Conservation (phyloP, 1,284 basidiomycete genomes). For the Tilletiaria anomala region DNA sequence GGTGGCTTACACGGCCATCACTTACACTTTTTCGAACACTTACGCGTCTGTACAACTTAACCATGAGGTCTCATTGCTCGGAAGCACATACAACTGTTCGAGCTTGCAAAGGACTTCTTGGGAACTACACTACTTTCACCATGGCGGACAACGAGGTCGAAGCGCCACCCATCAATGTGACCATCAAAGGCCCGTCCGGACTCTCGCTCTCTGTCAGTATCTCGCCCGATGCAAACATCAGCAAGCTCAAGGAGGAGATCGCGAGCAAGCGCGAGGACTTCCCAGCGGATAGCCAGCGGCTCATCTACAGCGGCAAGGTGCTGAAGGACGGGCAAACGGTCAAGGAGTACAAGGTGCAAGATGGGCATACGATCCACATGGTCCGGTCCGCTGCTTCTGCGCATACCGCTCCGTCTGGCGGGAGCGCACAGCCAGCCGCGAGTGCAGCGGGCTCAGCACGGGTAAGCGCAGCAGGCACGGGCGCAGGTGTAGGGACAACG, state of each 20-base stretch:
- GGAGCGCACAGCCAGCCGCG: neutral
- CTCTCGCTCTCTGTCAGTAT: constrained; percentile 25
- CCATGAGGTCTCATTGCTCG: too few species aligned
- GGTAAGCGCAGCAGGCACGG: neutral
- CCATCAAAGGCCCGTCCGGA: constrained; percentile 35
- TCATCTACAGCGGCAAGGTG: constrained; percentile 37
- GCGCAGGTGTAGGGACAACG: neutral
- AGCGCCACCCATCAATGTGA: constrained; percentile 20
- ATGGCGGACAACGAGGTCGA: constrained; percentile 13
- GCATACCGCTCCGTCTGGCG: constrained; percentile 5
- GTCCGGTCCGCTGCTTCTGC: constrained; percentile 27
- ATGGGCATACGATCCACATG: constrained; percentile 31
- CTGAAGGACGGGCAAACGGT: constrained; percentile 32
- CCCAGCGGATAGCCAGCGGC: constrained; percentile 30
- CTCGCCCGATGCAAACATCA: constrained; percentile 19
- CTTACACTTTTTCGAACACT: too few species aligned
- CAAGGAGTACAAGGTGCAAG: constrained; percentile 30
- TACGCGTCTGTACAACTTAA: too few species aligned
- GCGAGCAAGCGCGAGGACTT: constrained; percentile 22
- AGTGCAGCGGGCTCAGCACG: neutral
- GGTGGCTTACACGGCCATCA: too few species aligned
- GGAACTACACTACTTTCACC: too few species aligned
- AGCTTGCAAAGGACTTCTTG: too few species aligned
- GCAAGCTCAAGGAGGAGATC: constrained; percentile 32
- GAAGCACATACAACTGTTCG: too few species aligned